Percentiles rank a stretch among this genome's conserved stretches.
Evolutionary conservation across 768 basidiomycete genomes (phyloP).

Genomic region (Termitomyces sp.): DNA sequence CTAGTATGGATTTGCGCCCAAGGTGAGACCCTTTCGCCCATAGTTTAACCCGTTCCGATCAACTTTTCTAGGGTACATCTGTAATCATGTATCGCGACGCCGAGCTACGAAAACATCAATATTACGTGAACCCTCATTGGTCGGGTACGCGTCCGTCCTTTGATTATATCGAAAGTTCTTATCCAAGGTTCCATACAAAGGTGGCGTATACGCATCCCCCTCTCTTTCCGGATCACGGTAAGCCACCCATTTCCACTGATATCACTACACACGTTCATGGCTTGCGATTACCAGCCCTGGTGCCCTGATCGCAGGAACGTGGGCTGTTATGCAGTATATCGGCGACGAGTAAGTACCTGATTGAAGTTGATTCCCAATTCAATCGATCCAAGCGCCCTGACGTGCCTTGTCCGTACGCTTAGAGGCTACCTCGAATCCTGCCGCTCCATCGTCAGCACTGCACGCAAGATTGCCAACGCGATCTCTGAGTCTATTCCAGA

Average conservation of each 20-base stretch:
- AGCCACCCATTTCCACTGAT: conserved; percentile 17
- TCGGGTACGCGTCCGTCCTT: conserved; percentile 43
- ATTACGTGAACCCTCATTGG: conserved; percentile 84
- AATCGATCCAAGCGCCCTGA: conserved; percentile 1
- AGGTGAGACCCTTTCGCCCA: conserved; percentile 42
- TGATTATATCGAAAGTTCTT: not conserved
- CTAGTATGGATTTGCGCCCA: conserved; percentile 93
- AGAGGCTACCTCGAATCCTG: conserved; percentile 92
- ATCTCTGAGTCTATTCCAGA: conserved; percentile 75
- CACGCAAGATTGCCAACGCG: conserved; percentile 65
- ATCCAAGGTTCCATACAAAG: conserved; percentile 29
- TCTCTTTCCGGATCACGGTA: conserved; percentile 89
- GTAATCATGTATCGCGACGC: conserved; percentile 92
- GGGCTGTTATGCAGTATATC: conserved; percentile 95
- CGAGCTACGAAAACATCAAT: conserved; percentile 77
- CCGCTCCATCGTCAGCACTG: conserved; percentile 71
- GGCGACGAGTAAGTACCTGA: conserved; percentile 68
- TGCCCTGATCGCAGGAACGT: conserved; percentile 89
- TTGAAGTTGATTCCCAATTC: not conserved
- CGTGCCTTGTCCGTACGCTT: conserved; percentile 3
- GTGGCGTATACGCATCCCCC: conserved; percentile 90
- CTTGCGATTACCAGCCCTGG: conserved; percentile 60
- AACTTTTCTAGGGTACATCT: conserved; percentile 66
- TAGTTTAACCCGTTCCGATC: not conserved
- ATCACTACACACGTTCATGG: not conserved